Conservation (phyloP, 352 stramenopile species). For the Pythium rhizo-oryzae region DNA sequence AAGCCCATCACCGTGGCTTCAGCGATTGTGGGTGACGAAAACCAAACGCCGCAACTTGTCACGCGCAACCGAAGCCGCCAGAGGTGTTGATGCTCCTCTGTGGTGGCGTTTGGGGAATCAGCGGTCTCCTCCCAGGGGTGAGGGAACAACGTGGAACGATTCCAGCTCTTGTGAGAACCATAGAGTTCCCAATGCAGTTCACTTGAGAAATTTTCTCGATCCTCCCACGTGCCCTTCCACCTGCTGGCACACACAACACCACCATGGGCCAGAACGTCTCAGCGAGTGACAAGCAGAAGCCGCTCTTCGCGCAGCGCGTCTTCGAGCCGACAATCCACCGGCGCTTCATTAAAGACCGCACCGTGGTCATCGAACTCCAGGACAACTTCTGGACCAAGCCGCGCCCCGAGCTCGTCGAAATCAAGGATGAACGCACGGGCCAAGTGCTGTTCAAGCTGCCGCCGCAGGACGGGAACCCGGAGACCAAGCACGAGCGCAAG, state of each 20-base stretch:
- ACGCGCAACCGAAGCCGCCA: too few relatives aligned
- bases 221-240: too few relatives aligned
- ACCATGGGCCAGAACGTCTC: constrained; percentile 22
- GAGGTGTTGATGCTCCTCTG: too few relatives aligned
- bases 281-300: constrained; percentile 21
- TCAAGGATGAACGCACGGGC: constrained; percentile 15
- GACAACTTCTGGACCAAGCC: constrained; percentile 27
- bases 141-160: too few relatives aligned
- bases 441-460: constrained; percentile 25
- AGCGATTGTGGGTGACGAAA: too few relatives aligned
- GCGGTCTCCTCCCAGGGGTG: too few relatives aligned
- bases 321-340: constrained; percentile 26
- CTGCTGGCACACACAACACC: not conserved
- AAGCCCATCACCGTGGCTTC: too few relatives aligned
- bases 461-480: constrained; percentile 7
- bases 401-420: constrained; percentile 10
- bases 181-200: too few relatives aligned
- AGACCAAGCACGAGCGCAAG: constrained; percentile 16
- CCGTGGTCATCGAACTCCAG: constrained; percentile 21
- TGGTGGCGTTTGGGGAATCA: too few relatives aligned
- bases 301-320: constrained; percentile 22
- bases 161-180: too few relatives aligned
- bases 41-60: too few relatives aligned
- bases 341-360: constrained; percentile 22
- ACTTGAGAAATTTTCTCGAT: too few relatives aligned